Conservation (phyloP, 305 asterid genomes). For the Vinca major region DNA sequence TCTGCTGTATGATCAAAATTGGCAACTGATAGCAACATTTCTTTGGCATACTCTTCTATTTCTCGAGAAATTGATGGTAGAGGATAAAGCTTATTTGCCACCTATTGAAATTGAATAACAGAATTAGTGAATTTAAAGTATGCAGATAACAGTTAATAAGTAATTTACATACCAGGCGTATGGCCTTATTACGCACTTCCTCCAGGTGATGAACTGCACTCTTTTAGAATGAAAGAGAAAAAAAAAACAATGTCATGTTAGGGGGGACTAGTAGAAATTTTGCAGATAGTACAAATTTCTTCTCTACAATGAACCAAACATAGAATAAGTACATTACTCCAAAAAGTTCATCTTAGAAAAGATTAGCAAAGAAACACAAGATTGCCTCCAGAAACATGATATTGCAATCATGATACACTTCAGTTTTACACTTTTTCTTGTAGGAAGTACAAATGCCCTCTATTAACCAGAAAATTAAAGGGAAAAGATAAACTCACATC, state of each 20-base stretch:
- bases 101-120: conserved; percentile 38
- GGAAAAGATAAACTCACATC: neutral
- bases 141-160: conserved; percentile 11
- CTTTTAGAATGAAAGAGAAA: conserved; percentile 31
- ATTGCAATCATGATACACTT: neutral
- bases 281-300: neutral
- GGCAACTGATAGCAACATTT: conserved; percentile 65
- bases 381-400: neutral
- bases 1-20: conserved; percentile 31
- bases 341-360: neutral
- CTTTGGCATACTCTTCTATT: conserved; percentile 82
- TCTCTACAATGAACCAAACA: neutral
- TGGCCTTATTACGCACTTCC: conserved; percentile 98
- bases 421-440: neutral
- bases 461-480: neutral
- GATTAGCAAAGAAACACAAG: neutral
- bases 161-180: conserved; percentile 65
- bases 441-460: neutral
- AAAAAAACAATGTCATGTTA: conserved; percentile 22
- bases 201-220: conserved; percentile 84
- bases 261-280: conserved; percentile 2
- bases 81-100: conserved; percentile 96
- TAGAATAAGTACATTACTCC: neutral
- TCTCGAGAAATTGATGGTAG: conserved; percentile 59
- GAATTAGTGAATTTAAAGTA: conserved; percentile 17